Conservation (phyloP, 2,329 filamentous ascomycete species). For the Penicillium sp. region DNA sequence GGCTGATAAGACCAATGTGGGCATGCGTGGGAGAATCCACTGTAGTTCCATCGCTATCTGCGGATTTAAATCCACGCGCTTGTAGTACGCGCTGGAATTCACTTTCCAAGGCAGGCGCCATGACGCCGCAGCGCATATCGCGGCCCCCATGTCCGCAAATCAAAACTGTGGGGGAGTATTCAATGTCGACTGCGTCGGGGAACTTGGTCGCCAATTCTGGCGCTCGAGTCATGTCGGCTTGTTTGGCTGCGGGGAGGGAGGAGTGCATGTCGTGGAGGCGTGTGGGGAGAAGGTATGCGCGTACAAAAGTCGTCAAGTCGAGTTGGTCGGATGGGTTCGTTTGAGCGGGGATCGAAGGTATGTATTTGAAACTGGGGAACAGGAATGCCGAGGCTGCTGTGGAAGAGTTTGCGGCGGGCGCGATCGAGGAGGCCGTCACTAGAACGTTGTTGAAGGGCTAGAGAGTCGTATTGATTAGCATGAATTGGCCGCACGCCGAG, state of each 20-base stretch:
- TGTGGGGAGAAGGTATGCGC: slow-evolving; percentile 43
- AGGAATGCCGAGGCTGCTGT: slow-evolving; percentile 65
- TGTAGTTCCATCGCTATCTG: slow-evolving; percentile 13
- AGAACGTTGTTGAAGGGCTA: slow-evolving; percentile 84
- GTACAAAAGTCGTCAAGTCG: slow-evolving; percentile 48
- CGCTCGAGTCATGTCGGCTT: slow-evolving; percentile 48
- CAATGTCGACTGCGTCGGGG: slow-evolving; percentile 63
- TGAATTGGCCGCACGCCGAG: not conserved
- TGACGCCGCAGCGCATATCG: slow-evolving; percentile 78
- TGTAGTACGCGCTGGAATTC: slow-evolving; percentile 63
- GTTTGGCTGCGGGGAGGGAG: slow-evolving; percentile 31
- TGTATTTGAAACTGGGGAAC: slow-evolving; percentile 80
- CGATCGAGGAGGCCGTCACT: slow-evolving; percentile 74
- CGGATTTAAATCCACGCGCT: slow-evolving; percentile 32
- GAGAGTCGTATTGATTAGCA: slow-evolving; percentile 1
- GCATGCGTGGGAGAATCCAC: slow-evolving; percentile 36
- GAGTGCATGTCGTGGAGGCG: slow-evolving; percentile 37
- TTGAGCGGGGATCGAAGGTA: slow-evolving; percentile 69
- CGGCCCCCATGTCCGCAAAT: slow-evolving; percentile 86
- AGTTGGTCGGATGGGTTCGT: slow-evolving; percentile 46
- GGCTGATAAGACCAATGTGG: slow-evolving; percentile 62
- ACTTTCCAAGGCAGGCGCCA: slow-evolving; percentile 70
- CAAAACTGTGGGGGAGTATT: slow-evolving; percentile 63
- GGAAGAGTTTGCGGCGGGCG: slow-evolving; percentile 47
- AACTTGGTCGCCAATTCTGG: slow-evolving; percentile 53